phyloP scores from a whole-genome alignment of 2,329 filamentous ascomycete species.

The Hawksworthiomyces lignivorus region DNA sequence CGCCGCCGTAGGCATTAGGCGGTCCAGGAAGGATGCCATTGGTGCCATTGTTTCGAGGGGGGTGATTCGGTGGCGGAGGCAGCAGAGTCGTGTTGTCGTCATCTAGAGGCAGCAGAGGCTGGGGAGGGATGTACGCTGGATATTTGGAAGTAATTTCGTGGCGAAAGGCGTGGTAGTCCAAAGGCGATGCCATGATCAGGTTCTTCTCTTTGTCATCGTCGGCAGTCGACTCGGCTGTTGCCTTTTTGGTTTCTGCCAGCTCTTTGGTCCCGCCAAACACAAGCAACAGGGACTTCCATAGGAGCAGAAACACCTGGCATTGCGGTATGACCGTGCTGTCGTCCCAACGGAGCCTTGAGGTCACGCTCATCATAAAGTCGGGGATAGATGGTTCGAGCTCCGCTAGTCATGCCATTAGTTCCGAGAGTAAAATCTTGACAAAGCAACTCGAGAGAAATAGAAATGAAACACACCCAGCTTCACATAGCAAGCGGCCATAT shows the following conservation, averaged over 20 bases:
- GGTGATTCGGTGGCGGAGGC: conserved; percentile 72
- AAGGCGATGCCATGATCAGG: conserved; percentile 83
- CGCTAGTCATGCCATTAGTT: no score
- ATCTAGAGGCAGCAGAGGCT: conserved; percentile 74
- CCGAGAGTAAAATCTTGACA: no score
- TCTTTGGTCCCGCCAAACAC: conserved; percentile 74
- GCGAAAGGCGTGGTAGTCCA: conserved; percentile 93
- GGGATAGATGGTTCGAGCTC: conserved; percentile 60
- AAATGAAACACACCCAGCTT: conserved; percentile 41
- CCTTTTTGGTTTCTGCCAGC: conserved; percentile 65
- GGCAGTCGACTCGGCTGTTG: conserved; percentile 53
- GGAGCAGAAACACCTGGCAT: conserved; percentile 66
- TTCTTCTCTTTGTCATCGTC: conserved; percentile 58
- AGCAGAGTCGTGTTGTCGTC: conserved; percentile 86
- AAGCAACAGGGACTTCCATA: conserved; percentile 88
- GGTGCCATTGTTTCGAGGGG: conserved; percentile 50
- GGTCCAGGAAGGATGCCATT: conserved; percentile 55
- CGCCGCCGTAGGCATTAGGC: conserved; percentile 48
- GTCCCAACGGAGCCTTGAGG: conserved; percentile 65
- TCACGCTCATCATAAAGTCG: conserved; percentile 62
- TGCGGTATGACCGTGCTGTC: conserved; percentile 55
- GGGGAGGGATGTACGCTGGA: conserved; percentile 87
- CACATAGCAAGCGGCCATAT: conserved; percentile 36
- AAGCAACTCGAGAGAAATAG: conserved; percentile 16
- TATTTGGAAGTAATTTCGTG: conserved; percentile 98